A percentile compares a stretch with the other conserved stretches of the same genome.
Evolutionary conservation across 768 basidiomycete species (phyloP).

Genomic region (Suillus placidus): DNA sequence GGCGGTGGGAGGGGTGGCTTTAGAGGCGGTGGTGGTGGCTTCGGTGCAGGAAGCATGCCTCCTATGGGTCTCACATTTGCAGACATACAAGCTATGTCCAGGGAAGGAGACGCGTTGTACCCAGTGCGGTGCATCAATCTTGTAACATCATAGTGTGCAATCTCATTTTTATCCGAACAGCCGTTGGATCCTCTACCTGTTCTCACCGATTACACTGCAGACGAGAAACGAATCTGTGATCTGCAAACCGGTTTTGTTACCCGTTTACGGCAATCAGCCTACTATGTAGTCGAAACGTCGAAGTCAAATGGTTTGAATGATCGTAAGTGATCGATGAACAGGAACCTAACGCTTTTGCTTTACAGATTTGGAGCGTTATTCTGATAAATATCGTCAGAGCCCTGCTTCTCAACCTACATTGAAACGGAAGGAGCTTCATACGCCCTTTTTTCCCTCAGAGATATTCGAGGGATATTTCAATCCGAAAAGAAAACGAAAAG

Average conservation of each 20-base stretch:
- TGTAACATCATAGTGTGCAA: slow-evolving; percentile 20
- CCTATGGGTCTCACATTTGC: slow-evolving; percentile 83
- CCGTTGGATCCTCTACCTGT: slow-evolving; percentile 65
- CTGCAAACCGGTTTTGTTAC: slow-evolving; percentile 68
- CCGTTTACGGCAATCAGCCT: slow-evolving; percentile 69
- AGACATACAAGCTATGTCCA: slow-evolving; percentile 75
- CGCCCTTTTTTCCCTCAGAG: slow-evolving; percentile 76
- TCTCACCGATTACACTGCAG: slow-evolving; percentile 62
- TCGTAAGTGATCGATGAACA: not conserved
- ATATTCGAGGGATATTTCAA: slow-evolving; percentile 83
- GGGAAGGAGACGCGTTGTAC: slow-evolving; percentile 78
- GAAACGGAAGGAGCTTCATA: slow-evolving; percentile 69
- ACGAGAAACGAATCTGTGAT: slow-evolving; percentile 67
- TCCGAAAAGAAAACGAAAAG: slow-evolving; percentile 64
- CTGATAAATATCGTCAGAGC: slow-evolving; percentile 79
- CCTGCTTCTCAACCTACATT: slow-evolving; percentile 61
- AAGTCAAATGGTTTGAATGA: slow-evolving; percentile 57
- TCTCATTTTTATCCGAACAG: slow-evolving; percentile 43
- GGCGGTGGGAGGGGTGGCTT: slow-evolving; percentile 64
- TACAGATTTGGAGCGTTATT: slow-evolving; percentile 77
- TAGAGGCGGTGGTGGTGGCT: slow-evolving; percentile 46
- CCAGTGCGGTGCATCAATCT: slow-evolving; percentile 58
- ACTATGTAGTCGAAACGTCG: slow-evolving; percentile 71
- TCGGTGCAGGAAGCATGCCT: slow-evolving; percentile 44
- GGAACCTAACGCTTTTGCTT: not conserved